Evolutionary conservation across 2,329 filamentous ascomycete genomes (phyloP).

Genomic region (Eurotiales sp.): DNA sequence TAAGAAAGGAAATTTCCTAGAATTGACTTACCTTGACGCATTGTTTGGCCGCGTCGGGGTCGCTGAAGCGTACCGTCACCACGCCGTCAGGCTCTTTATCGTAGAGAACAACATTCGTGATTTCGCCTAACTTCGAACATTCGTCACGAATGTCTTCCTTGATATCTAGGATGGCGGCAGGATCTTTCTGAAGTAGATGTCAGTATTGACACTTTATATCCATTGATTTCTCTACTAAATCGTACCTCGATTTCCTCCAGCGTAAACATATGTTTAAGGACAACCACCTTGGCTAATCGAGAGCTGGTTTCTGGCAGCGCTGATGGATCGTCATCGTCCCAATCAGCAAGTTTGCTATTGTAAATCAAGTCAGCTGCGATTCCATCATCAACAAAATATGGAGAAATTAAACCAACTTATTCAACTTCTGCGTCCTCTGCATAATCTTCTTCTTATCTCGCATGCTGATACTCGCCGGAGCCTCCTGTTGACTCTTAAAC

Average conservation of each 20-base stretch:
- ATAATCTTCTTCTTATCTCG: slow-evolving; percentile 87
- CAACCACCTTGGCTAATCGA: slow-evolving; percentile 73
- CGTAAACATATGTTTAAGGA: slow-evolving; percentile 92
- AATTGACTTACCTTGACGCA: slow-evolving; percentile 58
- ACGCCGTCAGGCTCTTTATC: slow-evolving; percentile 83
- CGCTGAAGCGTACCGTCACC: slow-evolving; percentile 76
- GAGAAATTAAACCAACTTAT: slow-evolving; percentile 50
- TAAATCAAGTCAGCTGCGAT: slow-evolving; percentile 17
- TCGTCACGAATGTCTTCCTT: slow-evolving; percentile 92
- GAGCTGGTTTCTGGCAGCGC: slow-evolving; percentile 54
- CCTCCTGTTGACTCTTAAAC: slow-evolving; percentile 83
- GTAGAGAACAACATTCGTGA: slow-evolving; percentile 88
- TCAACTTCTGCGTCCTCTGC: slow-evolving; percentile 83
- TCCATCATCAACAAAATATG: neutral
- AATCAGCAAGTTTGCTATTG: slow-evolving; percentile 79
- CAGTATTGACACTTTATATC: slow-evolving; percentile 13
- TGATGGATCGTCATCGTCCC: slow-evolving; percentile 82
- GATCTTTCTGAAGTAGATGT: slow-evolving; percentile 58
- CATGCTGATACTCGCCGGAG: slow-evolving; percentile 48
- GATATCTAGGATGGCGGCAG: slow-evolving; percentile 79
- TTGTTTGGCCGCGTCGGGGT: slow-evolving; percentile 64
- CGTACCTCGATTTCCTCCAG: slow-evolving; percentile 67
- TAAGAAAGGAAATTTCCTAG: neutral
- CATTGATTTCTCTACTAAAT: neutral
- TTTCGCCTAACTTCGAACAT: slow-evolving; percentile 77